Evolutionary conservation across 139 green algal genomes (phyloP), one percentile per base, ranked within the genome.

Genomic region (Ettlia oleoabundans): DNA sequence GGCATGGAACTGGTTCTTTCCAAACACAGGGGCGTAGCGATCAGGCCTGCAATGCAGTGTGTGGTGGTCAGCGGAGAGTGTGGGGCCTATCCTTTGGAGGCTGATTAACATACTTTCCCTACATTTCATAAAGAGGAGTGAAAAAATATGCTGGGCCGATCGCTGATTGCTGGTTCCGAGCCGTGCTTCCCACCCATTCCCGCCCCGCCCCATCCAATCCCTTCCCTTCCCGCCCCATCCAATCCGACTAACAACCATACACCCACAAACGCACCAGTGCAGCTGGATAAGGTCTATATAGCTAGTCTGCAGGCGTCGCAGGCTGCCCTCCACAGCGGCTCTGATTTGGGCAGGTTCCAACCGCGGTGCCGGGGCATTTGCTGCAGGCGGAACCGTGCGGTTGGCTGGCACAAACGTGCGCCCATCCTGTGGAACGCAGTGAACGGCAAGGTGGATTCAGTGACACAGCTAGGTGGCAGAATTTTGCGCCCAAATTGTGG

Each of bases 281-380:
- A 94, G 76, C 87, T 98, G 95, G 28, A 98, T 86, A 37, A 98
- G 84, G 82, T 98, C 95, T 15, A 98, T 85, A 85, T 97, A 88
- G 71, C 97, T 92, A 0, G 90, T 93, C 30, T 85, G 64, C 52
- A 96, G 84, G 2, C 94, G 83, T 55, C 81, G 33, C 42, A 98
- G 86, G 73, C 82, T 92, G 26, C 71, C 76, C 26, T 96, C 88
- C 53, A 96, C 92, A 42, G 80, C 89, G 65, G 91, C 84, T 43
- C 86, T 21, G 26, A 98, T 95, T 72, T 95, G 92, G 18, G 89
- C 81, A 2, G 41, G 61, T 4, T 86, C 84, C n/a, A 96, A 53
- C 35, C 89, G 85, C 0, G 86, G 78, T n/a, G 47, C 40, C 4
- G 78, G 84, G 1, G 88, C 88, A 8, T 86, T 85, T 19, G 88